Conservation (phyloP, 73 alveolate species). For the Effrenium voratum region DNA sequence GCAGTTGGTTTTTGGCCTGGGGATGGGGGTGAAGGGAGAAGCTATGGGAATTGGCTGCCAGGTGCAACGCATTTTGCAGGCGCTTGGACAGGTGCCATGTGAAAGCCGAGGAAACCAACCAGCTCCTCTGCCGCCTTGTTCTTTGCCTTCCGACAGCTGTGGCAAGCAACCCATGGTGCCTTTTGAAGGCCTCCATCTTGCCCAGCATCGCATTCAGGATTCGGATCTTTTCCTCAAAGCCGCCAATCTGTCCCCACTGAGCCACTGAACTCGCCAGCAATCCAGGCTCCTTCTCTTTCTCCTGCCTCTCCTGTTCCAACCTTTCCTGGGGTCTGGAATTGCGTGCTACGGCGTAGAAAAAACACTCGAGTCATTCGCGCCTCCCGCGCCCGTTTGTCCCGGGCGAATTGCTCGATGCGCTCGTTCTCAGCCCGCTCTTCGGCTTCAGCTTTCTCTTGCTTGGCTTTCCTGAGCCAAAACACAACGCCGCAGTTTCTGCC, state of each 20-base stretch:
- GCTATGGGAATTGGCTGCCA: too few relatives aligned
- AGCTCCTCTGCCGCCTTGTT: slow-evolving; percentile 81
- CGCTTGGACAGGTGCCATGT: too few relatives aligned
- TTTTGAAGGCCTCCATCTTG: slow-evolving; percentile 65
- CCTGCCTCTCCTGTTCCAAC: slow-evolving; percentile 71
- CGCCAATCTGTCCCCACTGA: not conserved
- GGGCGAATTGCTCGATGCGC: slow-evolving; percentile 85
- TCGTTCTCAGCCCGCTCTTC: slow-evolving; percentile 89
- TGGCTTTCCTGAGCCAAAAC: slow-evolving; percentile 50
- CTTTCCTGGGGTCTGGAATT: slow-evolving; percentile 14
- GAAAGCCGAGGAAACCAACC: too few relatives aligned
- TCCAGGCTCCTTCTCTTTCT: slow-evolving; percentile 63
- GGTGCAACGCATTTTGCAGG: too few relatives aligned
- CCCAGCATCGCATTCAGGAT: slow-evolving; percentile 90
- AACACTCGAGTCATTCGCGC: too few relatives aligned
- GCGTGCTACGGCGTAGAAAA: too few relatives aligned
- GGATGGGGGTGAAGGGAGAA: too few relatives aligned
- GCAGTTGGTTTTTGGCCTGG: too few relatives aligned
- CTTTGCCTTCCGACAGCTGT: slow-evolving; percentile 44
- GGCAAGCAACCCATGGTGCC: not conserved
- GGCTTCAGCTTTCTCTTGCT: slow-evolving; percentile 77
- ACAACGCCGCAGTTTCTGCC: not conserved
- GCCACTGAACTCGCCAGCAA: not conserved
- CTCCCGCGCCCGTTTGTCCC: slow-evolving; percentile 90
- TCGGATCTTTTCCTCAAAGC: slow-evolving; percentile 59